Base-by-base conservation (phyloP, 2,329 filamentous ascomycete genomes). In the Lecanicillium sp. region DNA sequence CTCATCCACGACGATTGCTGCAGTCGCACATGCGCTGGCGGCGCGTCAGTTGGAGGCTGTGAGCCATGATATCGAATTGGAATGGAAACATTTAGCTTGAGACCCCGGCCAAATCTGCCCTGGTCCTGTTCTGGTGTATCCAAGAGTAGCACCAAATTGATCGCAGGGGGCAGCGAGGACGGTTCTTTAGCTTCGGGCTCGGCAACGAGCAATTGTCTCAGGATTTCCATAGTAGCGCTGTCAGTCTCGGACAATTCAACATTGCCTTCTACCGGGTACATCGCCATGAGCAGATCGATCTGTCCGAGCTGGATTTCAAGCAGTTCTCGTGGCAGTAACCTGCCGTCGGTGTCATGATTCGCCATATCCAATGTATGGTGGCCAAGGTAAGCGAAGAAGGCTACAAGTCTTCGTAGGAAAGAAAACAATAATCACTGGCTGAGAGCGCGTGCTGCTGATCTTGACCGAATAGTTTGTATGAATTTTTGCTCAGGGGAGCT, bases 1-100 rank as follows among this genome's bases (percentile, higher is more conserved):
- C 60, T 72, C 55, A 75, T 62, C 71, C 71, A 75, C 0, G 54
- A 48, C 1, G 71, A 69, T 32, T 74, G 70, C 6, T 66, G 65
- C 9, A 73, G 48, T 4, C 64, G 59, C 8, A 65, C 55, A n/a
- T 49, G 57, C 3, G 64, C 52, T 4, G 55, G 49, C 1, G 70
- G 68, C 2, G 67, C 52, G 12, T 71, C 65, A 0, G 48, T 49
- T 1, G 49, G 42, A 9, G 9, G 3, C 8, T 27, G 4, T n/a
- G n/a, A n/a, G 29, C 33, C 32, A 4, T 13, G 7, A 19, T 27
- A 19, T 1, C 15, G n/a, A 13, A 67, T 40, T 0, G 65, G 63
- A 1, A 65, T 44, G 0, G 48, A 48, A 15, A 68, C 47, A 15
- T 56, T 57, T 15, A 68, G 51, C 20, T 59, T 51, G 5, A 65